These are phyloP conservation scores for Bruguiera sexangula DNA, from an alignment of 345 rosid genomes.

Conservation along the genomic window DNA sequence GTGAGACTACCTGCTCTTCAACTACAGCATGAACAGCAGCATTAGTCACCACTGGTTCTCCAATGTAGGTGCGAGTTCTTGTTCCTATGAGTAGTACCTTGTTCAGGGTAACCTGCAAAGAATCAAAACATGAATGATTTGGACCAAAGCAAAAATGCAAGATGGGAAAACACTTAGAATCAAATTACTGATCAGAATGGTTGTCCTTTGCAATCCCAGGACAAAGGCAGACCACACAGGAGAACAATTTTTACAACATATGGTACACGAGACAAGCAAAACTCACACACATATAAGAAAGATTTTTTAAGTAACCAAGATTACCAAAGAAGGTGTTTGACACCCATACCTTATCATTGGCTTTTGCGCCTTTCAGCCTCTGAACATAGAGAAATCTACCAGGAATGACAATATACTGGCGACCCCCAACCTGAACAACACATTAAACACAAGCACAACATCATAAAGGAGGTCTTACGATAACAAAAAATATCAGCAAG, in stretches of 20 bases:
- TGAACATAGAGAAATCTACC: constrained; percentile 72
- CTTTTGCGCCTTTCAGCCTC: constrained; percentile 89
- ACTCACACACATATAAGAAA: neutral
- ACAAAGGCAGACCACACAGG: neutral
- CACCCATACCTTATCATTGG: constrained; percentile 64
- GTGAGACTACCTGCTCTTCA: constrained; percentile 67
- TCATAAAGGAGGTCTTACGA: neutral
- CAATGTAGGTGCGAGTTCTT: constrained; percentile 72
- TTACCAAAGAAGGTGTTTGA: neutral
- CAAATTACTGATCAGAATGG: too few species aligned
- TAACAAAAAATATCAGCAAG: neutral
- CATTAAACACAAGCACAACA: neutral
- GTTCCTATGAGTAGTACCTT: constrained; percentile 98
- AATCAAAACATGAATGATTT: constrained; percentile 1
- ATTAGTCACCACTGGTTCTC: constrained; percentile 87
- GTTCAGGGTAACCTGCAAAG: constrained; percentile 63
- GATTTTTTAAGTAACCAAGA: neutral
- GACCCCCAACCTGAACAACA: constrained; percentile 63
- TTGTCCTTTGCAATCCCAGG: neutral
- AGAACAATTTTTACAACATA: neutral
- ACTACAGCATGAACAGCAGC: constrained; percentile 95
- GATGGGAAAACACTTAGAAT: neutral
- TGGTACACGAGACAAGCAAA: neutral
- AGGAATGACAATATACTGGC: constrained; percentile 91
- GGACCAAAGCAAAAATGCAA: neutral